Base-by-base conservation (phyloP, 2,329 filamentous ascomycete species). In the Cladosporium sp. region DNA sequence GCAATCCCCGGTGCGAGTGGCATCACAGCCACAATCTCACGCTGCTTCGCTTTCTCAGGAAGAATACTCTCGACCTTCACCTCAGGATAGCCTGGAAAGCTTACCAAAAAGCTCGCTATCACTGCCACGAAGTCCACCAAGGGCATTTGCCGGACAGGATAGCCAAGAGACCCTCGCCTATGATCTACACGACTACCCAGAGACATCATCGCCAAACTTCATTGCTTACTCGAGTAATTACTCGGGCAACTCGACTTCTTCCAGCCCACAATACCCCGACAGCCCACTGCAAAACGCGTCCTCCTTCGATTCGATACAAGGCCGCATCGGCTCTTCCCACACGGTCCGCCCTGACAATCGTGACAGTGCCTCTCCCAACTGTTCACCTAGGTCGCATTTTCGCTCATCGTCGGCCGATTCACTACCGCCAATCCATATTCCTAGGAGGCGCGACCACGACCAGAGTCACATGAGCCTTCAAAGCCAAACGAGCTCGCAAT, bases 221-320 rank as follows among this genome's bases (percentile, higher is more conserved):
- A 40, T 43, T 13, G 43, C 50, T 2, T 52, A 30, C 32, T 25
- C 32, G 8, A 18, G n/a, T 20, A 38, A 53, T 7, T 36, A 30
- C 32, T 25, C 32, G 8, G 15, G n/a, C 19, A 38, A 53, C 5
- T 36, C 32, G 6, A 20, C 15, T 22, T 48, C 55, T 8, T 33
- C 53, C n/a, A 54, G 55, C 3, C 51, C 55, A 20, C 54, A 51
- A 19, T 54, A 56, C 16, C 27, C 45, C 11, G 38, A 45, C 22
- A 40, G 33, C 35, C 45, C 38, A 33, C 6, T 48, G 16, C 45
- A 48, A 25, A 43, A 52, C 35, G 54, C 55, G 18, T 53, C 57
- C 16, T 66, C 63, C 11, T 53, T 59, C 35, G 63, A 66, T 19
- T 65, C 63, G 22, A 64, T 66, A 40, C 55, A 59, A 46, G 61